Conservation (phyloP, 106 monocot genomes). For the Acorus gramineus region DNA sequence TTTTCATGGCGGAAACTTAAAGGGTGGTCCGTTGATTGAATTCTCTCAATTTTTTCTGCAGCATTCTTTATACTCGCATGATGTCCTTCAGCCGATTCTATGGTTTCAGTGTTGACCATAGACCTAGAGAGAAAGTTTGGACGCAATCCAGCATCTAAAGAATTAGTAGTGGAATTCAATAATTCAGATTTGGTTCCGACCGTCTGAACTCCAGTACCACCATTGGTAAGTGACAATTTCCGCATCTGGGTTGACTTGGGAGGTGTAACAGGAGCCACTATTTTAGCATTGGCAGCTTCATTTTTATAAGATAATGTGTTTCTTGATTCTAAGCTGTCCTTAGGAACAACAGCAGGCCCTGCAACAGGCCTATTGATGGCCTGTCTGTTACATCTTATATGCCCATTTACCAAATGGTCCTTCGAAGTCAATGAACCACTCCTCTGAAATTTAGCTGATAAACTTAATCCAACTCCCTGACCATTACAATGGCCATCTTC, state of each 20-base stretch:
- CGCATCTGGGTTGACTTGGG: constrained; percentile 10
- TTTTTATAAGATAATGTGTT: constrained; percentile 13
- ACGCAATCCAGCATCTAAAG: constrained; percentile 6
- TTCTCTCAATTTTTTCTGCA: constrained; percentile 39
- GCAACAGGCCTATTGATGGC: constrained; percentile 21
- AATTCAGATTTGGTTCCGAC: constrained; percentile 10
- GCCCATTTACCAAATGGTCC: constrained; percentile 9
- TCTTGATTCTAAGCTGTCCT: constrained; percentile 20
- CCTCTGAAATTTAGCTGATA: constrained; percentile 10
- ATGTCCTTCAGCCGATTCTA: constrained; percentile 13
- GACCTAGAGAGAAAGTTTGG: constrained; percentile 12
- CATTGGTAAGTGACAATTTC: constrained; percentile 13
- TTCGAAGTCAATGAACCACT: constrained; percentile 25
- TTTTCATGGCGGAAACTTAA: constrained; percentile 16
- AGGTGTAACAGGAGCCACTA: neutral
- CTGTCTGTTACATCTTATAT: constrained; percentile 15
- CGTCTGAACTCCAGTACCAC: constrained; percentile 11
- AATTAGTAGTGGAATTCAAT: constrained; percentile 10
- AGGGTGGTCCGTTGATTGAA: constrained; percentile 26
- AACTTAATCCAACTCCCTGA: constrained; percentile 18
- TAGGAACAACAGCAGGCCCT: constrained; percentile 43
- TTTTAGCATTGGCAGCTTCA: constrained; percentile 5
- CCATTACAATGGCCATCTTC: constrained; percentile 15
- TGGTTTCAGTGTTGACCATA: constrained; percentile 6
- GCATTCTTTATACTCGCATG: constrained; percentile 9